These are phyloP conservation scores for Cladosporium sp. DNA, from an alignment of 2,329 filamentous ascomycete genomes.

Conservation along the genomic window DNA sequence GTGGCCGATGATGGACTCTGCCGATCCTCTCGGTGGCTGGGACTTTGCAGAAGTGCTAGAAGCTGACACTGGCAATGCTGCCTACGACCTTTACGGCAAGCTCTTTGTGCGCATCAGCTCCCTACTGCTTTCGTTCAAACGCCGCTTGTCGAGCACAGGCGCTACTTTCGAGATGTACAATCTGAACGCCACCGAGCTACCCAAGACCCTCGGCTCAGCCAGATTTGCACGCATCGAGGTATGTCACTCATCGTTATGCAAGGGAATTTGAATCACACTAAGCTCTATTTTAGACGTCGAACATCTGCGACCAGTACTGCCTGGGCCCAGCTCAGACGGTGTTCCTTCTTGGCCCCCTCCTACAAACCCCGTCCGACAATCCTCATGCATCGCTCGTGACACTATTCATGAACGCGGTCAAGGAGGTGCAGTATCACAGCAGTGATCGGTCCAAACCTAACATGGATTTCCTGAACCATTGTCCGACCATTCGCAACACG, in stretches of 20 bases:
- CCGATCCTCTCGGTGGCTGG: slow-evolving; percentile 46
- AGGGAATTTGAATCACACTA: no score
- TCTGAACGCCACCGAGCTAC: slow-evolving; percentile 33
- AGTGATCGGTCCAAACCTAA: no score
- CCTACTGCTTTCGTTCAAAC: slow-evolving; percentile 38
- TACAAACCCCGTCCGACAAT: no score
- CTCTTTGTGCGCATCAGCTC: slow-evolving; percentile 40
- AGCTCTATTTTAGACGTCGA: not conserved
- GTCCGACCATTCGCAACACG: no score
- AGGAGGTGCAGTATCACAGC: no score
- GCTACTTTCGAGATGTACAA: slow-evolving; percentile 37
- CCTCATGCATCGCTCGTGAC: no score
- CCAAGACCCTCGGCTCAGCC: not conserved
- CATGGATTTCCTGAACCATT: no score
- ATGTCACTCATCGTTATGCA: not conserved
- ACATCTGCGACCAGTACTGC: not conserved
- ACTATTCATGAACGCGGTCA: no score
- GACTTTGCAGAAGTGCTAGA: slow-evolving; percentile 33
- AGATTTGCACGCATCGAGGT: not conserved
- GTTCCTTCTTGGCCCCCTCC: no score
- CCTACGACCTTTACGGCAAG: slow-evolving; percentile 44
- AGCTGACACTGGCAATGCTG: slow-evolving; percentile 26
- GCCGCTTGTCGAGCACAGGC: slow-evolving; percentile 27
- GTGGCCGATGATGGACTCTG: slow-evolving; percentile 45
- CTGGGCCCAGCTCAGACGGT: no score